Evolutionary conservation across 2,329 filamentous ascomycete species (phyloP).

Genomic region (Cytospora chrysosperma): DNA sequence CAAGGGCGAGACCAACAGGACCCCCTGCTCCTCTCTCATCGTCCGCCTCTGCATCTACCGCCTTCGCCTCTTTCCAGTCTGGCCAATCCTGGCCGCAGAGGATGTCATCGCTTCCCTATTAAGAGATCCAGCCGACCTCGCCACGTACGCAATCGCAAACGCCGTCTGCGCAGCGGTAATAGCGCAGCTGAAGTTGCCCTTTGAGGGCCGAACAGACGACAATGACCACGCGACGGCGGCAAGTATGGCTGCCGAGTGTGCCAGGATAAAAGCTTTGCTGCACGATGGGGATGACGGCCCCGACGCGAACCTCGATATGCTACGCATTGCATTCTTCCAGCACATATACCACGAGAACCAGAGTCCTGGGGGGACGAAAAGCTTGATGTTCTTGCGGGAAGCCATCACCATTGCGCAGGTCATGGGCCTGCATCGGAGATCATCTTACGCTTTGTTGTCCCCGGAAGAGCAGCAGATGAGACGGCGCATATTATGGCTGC

Average conservation of each 20-base stretch:
- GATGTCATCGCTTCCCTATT: conserved; percentile 40
- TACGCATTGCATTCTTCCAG: conserved; percentile 50
- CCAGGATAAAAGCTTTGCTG: conserved; percentile 30
- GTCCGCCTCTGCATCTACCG: conserved; percentile 45
- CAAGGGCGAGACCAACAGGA: conserved; percentile 15
- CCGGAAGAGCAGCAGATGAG: conserved; percentile 44
- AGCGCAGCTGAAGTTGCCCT: conserved; percentile 45
- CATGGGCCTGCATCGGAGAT: conserved; percentile 45
- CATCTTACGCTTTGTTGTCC: conserved; percentile 38
- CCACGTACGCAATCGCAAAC: conserved; percentile 42
- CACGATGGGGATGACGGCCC: conserved; percentile 29
- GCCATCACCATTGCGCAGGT: conserved; percentile 53
- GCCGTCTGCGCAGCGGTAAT: conserved; percentile 48
- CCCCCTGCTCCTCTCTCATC: conserved; percentile 29
- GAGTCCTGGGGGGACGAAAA: conserved; percentile 44
- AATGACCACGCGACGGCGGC: conserved; percentile 35
- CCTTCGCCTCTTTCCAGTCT: conserved; percentile 51
- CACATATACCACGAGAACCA: conserved; percentile 53
- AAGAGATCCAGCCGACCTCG: conserved; percentile 34
- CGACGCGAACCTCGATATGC: conserved; percentile 38
- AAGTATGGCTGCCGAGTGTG: conserved; percentile 38
- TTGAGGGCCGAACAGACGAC: conserved; percentile 30
- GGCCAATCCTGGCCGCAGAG: conserved; percentile 49
- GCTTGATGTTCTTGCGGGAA: conserved; percentile 48
- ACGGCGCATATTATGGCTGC: conserved; percentile 45